Percentiles rank a stretch among this genome's conserved stretches.
phyloP scores from a whole-genome alignment of 768 basidiomycete genomes.

The Mycena leptocephala region DNA sequence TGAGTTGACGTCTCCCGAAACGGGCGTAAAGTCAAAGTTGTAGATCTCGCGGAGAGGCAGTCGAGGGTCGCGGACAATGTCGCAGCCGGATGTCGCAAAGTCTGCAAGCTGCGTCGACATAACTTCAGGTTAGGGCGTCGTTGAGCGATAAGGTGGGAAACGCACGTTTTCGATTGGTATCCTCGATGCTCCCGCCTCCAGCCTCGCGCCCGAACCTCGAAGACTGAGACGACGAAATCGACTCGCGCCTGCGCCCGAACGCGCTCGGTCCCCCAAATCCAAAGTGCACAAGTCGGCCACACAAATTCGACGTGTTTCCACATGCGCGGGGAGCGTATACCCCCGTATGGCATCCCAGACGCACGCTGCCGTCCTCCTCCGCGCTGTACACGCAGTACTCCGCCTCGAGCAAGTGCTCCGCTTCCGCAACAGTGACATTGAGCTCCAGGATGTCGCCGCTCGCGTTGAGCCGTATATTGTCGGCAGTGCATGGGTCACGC shows the following conservation, averaged over 20 bases:
- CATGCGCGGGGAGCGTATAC: conserved; percentile 13
- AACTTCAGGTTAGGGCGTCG: background rate
- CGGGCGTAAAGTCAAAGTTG: conserved; percentile 27
- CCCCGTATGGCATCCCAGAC: conserved; percentile 15
- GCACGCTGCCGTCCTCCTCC: background rate
- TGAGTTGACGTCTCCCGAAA: conserved; percentile 18
- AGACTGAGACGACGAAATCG: too few species aligned
- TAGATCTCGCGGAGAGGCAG: conserved; percentile 25
- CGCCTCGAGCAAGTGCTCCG: conserved; percentile 8
- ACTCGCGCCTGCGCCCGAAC: too few species aligned
- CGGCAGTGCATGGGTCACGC: conserved; percentile 8
- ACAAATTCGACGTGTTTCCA: conserved; percentile 21
- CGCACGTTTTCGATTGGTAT: conserved; percentile 23
- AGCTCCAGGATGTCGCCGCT: conserved; percentile 9
- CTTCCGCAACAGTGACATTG: conserved; percentile 16
- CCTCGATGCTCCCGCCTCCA: too few species aligned
- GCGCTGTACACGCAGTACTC: conserved; percentile 20
- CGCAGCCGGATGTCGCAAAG: conserved; percentile 16
- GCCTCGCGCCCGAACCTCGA: too few species aligned
- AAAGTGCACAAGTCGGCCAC: conserved; percentile 21
- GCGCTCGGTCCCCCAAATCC: too few species aligned
- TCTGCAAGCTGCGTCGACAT: conserved; percentile 1
- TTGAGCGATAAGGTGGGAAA: background rate
- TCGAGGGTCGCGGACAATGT: conserved; percentile 19
- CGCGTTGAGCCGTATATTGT: background rate